These are phyloP conservation scores for Maudiozyma barnettii DNA, from an alignment of 805 yeast genomes.

Conservation along the genomic window DNA sequence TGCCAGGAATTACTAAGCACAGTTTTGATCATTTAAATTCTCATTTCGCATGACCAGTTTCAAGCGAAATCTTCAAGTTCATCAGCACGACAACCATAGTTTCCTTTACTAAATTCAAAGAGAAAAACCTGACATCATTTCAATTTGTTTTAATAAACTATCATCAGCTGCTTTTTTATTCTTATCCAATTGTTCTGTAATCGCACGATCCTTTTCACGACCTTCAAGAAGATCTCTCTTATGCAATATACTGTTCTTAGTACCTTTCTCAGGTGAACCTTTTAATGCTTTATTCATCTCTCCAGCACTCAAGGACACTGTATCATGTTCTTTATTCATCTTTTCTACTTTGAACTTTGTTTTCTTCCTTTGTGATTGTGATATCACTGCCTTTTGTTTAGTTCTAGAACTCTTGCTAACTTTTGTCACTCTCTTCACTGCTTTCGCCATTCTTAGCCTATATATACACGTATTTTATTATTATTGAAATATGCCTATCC, in stretches of 20 bases:
- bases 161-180: constrained; percentile 23
- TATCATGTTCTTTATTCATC: constrained; percentile 13
- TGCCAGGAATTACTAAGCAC: no score
- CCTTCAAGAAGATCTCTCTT: constrained; percentile 19
- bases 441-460: not conserved
- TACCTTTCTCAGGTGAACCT: not conserved
- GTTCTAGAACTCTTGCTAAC: not conserved
- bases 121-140: constrained; percentile 27
- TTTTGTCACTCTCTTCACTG: not conserved
- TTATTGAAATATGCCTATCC: no score
- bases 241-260: constrained; percentile 10
- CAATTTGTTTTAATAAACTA: constrained; percentile 26
- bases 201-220: constrained; percentile 19
- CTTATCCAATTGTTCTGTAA: constrained; percentile 12
- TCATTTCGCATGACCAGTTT: no score
- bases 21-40: no score
- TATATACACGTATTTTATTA: no score
- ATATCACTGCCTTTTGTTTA: constrained; percentile 7
- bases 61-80: no score
- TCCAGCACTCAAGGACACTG: constrained; percentile 8
- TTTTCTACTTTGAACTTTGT: constrained; percentile 18
- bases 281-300: constrained; percentile 2
- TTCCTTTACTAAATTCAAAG: constrained; percentile 12
- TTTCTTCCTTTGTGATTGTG: constrained; percentile 20
- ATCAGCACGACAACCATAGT: no score